Evolutionary conservation across 2,329 filamentous ascomycete species (phyloP).

Genomic region (Nemania sp.): DNA sequence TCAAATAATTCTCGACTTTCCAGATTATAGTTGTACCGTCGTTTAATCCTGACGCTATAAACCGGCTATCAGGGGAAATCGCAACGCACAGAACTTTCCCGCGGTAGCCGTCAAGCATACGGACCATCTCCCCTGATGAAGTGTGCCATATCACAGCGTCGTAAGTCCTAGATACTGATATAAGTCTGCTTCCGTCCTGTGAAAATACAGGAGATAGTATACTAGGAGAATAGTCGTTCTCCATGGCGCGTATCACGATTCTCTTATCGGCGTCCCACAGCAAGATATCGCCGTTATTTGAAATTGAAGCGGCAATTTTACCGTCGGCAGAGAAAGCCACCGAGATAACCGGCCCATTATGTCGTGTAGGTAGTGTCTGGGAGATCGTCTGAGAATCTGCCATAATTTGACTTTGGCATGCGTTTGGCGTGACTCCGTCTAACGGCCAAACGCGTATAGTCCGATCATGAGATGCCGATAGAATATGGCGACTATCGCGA

Average conservation of each 20-base stretch:
- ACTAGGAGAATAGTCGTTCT: neutral
- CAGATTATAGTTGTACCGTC: neutral
- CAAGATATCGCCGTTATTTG: neutral
- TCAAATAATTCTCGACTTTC: neutral
- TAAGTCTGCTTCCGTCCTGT: neutral
- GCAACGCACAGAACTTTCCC: neutral
- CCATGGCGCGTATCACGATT: neutral
- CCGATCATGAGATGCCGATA: neutral
- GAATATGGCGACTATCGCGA: neutral
- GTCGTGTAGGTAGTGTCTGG: neutral
- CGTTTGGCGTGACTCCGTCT: neutral
- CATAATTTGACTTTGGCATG: neutral
- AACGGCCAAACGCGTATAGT: neutral
- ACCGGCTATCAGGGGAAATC: neutral
- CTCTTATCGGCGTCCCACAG: conserved; percentile 7
- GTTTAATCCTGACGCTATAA: conserved; percentile 6
- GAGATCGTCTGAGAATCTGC: neutral
- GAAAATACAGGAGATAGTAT: neutral
- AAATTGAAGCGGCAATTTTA: neutral
- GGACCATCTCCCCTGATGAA: neutral
- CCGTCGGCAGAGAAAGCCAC: neutral
- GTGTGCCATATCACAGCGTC: neutral
- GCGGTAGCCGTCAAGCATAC: neutral
- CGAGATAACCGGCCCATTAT: neutral
- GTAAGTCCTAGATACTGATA: neutral